Evolutionary conservation across 1,284 basidiomycete species (phyloP), one percentile per base, ranked within the genome.

Genomic region (Ustilago shanxiensis): DNA sequence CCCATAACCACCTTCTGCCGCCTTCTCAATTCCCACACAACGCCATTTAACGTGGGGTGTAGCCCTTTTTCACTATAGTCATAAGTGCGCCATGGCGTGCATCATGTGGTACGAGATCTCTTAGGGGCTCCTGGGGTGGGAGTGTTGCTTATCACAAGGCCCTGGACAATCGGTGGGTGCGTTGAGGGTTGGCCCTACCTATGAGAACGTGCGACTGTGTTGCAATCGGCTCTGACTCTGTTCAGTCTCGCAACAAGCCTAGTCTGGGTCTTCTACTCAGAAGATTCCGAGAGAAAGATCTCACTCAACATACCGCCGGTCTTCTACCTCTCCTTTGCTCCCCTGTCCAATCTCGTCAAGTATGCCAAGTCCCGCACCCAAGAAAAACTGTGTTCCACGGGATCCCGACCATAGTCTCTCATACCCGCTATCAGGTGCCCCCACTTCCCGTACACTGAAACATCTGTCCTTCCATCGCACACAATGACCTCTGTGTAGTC

Each of bases 351-450:
- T n/a, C n/a, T n/a, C n/a, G n/a, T n/a, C n/a, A n/a, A n/a, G 45
- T 49, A 63, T 45, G 61, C 67, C 67, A 64, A 70, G 67, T 37
- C 26, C 52, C 61, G 61, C 18, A 56, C 57, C 37, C 45, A 58
- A 53, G 55, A 47, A 45, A 47, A 31, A 33, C 22, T 41, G 49
- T 18, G 28, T 24, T n/a, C 56, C 22, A 31, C 49, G 28, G 41
- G n/a, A 29, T 65, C 41, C 56, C 63, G 52, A 58, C 31, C 22
- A 7, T 39, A 14, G 51, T 26, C 22, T 26, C 22, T 59, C 47
- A 39, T 47, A 31, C 49, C 24, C 41, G 6, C 37, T 44, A 22
- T n/a, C 2, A 44, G 20, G 2, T 1, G 24, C 3, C 47, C n/a
- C 47, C 22, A 16, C 47, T 16, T 49, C 14, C 24, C 26, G 14